A percentile compares a stretch with the other conserved stretches of the same genome.
These are phyloP conservation scores for Jasminum sambac DNA, from an alignment of 257 asterid species.

Conservation along the genomic window DNA sequence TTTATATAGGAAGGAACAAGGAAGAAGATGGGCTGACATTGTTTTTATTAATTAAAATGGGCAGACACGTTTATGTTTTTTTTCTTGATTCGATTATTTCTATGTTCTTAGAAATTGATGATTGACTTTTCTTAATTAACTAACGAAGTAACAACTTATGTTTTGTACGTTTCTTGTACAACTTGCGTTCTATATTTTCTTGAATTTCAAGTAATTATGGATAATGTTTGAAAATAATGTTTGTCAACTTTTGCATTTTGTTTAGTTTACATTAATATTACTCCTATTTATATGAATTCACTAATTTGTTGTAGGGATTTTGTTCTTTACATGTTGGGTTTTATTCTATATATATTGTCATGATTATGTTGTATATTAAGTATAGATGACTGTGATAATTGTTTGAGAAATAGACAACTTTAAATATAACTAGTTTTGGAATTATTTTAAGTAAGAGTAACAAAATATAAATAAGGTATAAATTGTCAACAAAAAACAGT, in stretches of 20 bases:
- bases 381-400: no score
- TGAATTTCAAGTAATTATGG: not conserved
- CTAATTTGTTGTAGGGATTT: no score
- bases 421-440: no score
- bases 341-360: no score
- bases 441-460: no score
- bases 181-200: not conserved
- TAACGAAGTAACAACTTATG: not conserved
- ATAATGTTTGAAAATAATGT: not conserved
- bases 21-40: not conserved
- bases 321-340: no score
- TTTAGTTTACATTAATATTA: not conserved
- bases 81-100: not conserved
- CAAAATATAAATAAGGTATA: no score
- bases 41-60: not conserved
- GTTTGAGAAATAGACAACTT: no score
- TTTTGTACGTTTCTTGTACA: not conserved
- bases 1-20: conserved; percentile 23
- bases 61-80: conserved; percentile 33
- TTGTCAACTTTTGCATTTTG: not conserved
- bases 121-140: conserved; percentile 28
- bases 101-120: not conserved
- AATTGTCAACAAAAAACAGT: no score
- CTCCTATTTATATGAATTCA: not conserved
- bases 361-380: no score